Evolutionary conservation across 441 rosid genomes (phyloP), one percentile per base, ranked within the genome.

Genomic region (Gossypium gossypioides): DNA sequence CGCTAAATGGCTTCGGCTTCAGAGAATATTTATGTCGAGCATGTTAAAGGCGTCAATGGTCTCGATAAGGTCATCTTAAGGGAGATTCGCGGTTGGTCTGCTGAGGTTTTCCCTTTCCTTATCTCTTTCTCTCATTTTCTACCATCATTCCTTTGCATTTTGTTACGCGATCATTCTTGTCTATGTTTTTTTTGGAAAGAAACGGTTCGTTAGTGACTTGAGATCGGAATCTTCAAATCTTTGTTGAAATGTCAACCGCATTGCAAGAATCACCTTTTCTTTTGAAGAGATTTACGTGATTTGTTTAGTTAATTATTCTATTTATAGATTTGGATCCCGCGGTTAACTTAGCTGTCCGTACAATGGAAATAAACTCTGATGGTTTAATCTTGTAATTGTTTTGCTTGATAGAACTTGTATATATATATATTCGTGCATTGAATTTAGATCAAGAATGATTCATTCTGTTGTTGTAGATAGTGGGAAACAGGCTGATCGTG

Each of bases 61-160:
- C 89, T 90, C 72, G 89, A 84, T 18, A 91, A 86, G 81, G 82
- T 91, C 72, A 74, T 91, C 64, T 83, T 91, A 73, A 87, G 93
- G 22, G 91, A 85, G 76, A 72, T 81, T 44, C 90, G 91, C 22
- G 87, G 88, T 67, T 79, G 79, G 73, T 84, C 94, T 32, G 92
- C 87, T 24, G 96, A 90, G 96, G 97, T 91, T 21, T 21, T 19
- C 18, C 13, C 1, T 6, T 13, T 19, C 18, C 1, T 22, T 52
- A 48, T 63, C 19, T 60, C 0, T 19, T 5, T n/a, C 16, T 66
- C 8, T 24, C 7, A 19, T 52, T 16, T 52, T 67, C 2, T 51
- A 12, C 58, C 44, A 50, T 68, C 58, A 24, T 34, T 46, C 22
- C 6, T 44, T 46, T 44, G 56, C 56, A 18, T 6, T 25, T 44